These are phyloP conservation scores for Alnus rubra DNA, from an alignment of 306 rosid genomes.

Conservation along the genomic window DNA sequence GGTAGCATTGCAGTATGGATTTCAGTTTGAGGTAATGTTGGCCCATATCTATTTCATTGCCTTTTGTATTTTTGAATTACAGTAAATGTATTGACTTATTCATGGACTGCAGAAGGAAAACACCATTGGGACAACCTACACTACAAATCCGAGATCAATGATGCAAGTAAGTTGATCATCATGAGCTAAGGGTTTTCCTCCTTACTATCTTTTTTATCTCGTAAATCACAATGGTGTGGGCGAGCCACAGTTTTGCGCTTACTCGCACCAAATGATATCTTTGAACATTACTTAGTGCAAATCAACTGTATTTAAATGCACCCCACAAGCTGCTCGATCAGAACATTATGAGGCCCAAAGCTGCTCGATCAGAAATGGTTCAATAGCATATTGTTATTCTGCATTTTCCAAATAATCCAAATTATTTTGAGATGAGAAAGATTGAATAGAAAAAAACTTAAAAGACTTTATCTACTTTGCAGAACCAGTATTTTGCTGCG, in stretches of 20 bases:
- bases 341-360: neutral
- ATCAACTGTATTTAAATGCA: neutral
- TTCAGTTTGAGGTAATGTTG: slow-evolving; percentile 71
- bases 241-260: neutral
- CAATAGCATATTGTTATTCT: neutral
- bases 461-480: slow-evolving; percentile 34
- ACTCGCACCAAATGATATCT: neutral
- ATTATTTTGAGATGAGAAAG: neutral
- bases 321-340: neutral
- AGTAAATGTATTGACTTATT: slow-evolving; percentile 24
- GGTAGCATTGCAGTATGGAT: slow-evolving; percentile 76
- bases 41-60: slow-evolving; percentile 14
- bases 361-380: neutral
- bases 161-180: slow-evolving; percentile 76
- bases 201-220: neutral
- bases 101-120: slow-evolving; percentile 70
- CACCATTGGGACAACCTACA: slow-evolving; percentile 80
- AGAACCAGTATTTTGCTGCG: slow-evolving; percentile 86
- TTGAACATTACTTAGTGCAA: neutral
- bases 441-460: neutral
- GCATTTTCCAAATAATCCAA: neutral
- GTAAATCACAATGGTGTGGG: neutral
- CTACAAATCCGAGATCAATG: slow-evolving; percentile 85
- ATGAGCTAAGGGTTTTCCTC: neutral
- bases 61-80: slow-evolving; percentile 1